A percentile compares a stretch with the other conserved stretches of the same genome.
Evolutionary conservation across 805 yeast genomes (phyloP).

Genomic region (Zygosaccharomyces bailii): DNA sequence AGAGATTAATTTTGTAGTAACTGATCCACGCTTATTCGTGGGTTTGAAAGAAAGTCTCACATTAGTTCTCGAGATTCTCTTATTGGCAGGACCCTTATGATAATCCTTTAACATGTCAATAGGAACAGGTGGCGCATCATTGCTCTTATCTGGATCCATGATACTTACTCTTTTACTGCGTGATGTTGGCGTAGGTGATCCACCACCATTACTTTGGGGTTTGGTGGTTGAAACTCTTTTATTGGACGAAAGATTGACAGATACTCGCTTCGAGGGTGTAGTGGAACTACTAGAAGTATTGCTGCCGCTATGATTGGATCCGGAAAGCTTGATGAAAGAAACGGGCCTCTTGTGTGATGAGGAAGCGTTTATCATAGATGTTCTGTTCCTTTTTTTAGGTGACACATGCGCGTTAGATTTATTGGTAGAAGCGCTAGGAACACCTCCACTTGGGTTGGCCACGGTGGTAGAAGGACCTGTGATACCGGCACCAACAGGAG

Average conservation of each 20-base stretch:
- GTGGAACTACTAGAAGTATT: conserved; percentile 21
- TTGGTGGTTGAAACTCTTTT: conserved; percentile 25
- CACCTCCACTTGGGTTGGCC: conserved; percentile 7
- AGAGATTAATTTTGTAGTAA: conserved; percentile 65
- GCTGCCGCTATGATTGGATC: conserved; percentile 22
- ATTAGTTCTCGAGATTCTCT: conserved; percentile 29
- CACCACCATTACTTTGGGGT: conserved; percentile 17
- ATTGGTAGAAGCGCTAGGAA: conserved; percentile 10
- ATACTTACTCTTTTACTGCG: conserved; percentile 28
- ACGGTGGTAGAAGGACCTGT: conserved; percentile 1
- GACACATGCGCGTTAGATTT: conserved; percentile 14
- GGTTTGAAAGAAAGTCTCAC: conserved; percentile 40
- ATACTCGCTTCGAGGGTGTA: conserved; percentile 27
- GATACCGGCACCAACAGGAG: background rate
- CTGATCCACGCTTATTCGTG: conserved; percentile 58
- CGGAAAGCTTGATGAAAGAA: conserved; percentile 40
- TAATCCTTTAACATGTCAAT: conserved; percentile 24
- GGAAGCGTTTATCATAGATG: conserved; percentile 43
- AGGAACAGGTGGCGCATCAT: conserved; percentile 29
- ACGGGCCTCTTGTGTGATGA: conserved; percentile 49
- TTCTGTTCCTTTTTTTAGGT: conserved; percentile 40
- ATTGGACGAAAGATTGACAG: conserved; percentile 29
- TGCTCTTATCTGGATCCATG: conserved; percentile 20
- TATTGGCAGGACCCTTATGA: conserved; percentile 12
- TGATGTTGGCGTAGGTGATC: conserved; percentile 34